A percentile compares a stretch with the other conserved stretches of the same genome.
Evolutionary conservation across 2,329 filamentous ascomycete species (phyloP).

Genomic region (Nigrospora sphaerica): DNA sequence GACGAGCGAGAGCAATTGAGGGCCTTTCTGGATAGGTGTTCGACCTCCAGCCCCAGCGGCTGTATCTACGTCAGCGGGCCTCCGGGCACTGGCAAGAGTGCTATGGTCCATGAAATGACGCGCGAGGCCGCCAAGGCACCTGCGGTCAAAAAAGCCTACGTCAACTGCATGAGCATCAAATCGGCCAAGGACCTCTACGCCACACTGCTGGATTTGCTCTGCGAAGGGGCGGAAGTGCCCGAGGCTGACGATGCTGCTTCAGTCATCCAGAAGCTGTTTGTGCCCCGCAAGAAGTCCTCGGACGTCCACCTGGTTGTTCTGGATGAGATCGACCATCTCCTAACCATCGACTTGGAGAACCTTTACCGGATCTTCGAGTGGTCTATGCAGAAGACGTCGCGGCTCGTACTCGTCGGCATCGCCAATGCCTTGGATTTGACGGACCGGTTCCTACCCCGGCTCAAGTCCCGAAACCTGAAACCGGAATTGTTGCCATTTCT

Average conservation of each 20-base stretch:
- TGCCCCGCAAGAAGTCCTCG: slow-evolving; percentile 48
- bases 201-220: slow-evolving; percentile 66
- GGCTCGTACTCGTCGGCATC: slow-evolving; percentile 80
- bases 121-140: slow-evolving; percentile 45
- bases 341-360: slow-evolving; percentile 81
- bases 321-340: slow-evolving; percentile 91
- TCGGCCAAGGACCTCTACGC: slow-evolving; percentile 78
- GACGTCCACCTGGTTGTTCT: slow-evolving; percentile 75
- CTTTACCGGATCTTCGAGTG: slow-evolving; percentile 95
- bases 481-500: slow-evolving; percentile 86
- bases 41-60: slow-evolving; percentile 56
- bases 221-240: slow-evolving; percentile 48
- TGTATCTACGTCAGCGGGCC: slow-evolving; percentile 95
- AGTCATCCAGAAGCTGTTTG: slow-evolving; percentile 64
- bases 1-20: slow-evolving; percentile 57
- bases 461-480: slow-evolving; percentile 89
- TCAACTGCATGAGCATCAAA: slow-evolving; percentile 98
- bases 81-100: slow-evolving; percentile 94
- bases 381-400: slow-evolving; percentile 76
- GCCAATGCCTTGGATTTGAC: slow-evolving; percentile 95
- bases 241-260: slow-evolving; percentile 64
- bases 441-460: slow-evolving; percentile 84
- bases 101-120: slow-evolving; percentile 78
- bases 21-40: slow-evolving; percentile 60
- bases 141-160: slow-evolving; percentile 62